phyloP scores from a whole-genome alignment of 1,284 basidiomycete genomes.

The Spongiforma sp. region DNA sequence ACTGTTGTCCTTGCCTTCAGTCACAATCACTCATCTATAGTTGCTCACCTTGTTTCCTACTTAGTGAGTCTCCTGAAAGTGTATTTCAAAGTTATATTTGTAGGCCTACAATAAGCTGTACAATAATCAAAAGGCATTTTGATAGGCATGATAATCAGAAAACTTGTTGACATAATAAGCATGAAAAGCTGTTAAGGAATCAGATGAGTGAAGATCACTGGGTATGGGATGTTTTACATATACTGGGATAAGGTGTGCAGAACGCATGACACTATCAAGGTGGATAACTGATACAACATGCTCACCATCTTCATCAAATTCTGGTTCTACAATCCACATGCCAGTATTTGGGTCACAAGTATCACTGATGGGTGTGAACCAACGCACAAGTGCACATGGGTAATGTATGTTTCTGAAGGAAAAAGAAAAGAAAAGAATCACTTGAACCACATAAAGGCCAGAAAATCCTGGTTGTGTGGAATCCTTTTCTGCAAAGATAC shows the following conservation, averaged over 20 bases:
- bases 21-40: too few species aligned
- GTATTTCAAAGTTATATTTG: too few species aligned
- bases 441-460: neutral
- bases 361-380: neutral
- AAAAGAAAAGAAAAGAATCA: neutral
- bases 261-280: neutral
- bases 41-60: too few species aligned
- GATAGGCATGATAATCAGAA: slow-evolving; percentile 1
- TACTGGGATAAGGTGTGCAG: neutral
- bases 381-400: neutral
- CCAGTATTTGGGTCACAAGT: neutral
- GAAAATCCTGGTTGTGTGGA: neutral
- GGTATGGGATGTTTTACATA: neutral
- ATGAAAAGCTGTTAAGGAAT: neutral
- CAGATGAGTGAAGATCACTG: neutral
- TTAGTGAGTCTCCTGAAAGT: too few species aligned
- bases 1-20: too few species aligned
- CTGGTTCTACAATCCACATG: neutral
- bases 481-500: neutral
- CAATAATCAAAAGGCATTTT: neutral
- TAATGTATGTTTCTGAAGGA: neutral
- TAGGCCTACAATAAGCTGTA: too few species aligned
- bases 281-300: neutral
- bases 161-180: neutral
- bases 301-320: neutral